Evolutionary conservation across 31 red algal species (phyloP), one percentile per base, ranked within the genome.

Genomic region (Odonthalia washingtoniensis): DNA sequence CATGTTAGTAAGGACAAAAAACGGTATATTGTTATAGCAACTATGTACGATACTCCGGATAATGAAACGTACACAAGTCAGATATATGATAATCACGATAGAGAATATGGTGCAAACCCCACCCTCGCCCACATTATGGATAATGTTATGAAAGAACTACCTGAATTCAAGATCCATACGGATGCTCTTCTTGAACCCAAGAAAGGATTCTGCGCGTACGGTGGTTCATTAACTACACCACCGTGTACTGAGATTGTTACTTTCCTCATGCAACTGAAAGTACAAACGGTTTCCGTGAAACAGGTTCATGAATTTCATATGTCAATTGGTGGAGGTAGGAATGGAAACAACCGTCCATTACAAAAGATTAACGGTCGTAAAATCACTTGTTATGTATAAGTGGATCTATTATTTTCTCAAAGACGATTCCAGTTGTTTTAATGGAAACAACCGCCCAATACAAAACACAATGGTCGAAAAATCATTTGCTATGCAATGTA

Each of bases 301-400:
- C n/a, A n/a, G n/a, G n/a, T n/a, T n/a, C n/a, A n/a, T 30, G 82
- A 75, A 2, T 95, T 82, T 81, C 18, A 27, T 21, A 16, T 60
- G 2, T 57, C 75, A 5, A 82, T 70, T 43, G 87, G 87, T 14
- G 73, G 64, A 2, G 65, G 62, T 33, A 65, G 61, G 28, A 74
- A 90, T 12, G 92, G 92, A 2, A 95, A 89, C 74, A 86, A 90
- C 81, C 80, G 92, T 60, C 92, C 92, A 39, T 64, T 90, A 17
- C 86, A 95, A 66, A 74, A 86, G 3, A 35, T 86, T 34, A 95
- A 95, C 75, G 92, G 87, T 33, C 92, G 92, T 37, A 33, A 74
- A 17, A 61, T 90, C 43, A 95, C 87, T 18, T 95, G 92, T 75
- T 95, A 57, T 57, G 49, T 57, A n/a, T n/a, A n/a, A n/a, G n/a